phyloP scores from a whole-genome alignment of 805 yeast genomes.

The Candida peoriensis region DNA sequence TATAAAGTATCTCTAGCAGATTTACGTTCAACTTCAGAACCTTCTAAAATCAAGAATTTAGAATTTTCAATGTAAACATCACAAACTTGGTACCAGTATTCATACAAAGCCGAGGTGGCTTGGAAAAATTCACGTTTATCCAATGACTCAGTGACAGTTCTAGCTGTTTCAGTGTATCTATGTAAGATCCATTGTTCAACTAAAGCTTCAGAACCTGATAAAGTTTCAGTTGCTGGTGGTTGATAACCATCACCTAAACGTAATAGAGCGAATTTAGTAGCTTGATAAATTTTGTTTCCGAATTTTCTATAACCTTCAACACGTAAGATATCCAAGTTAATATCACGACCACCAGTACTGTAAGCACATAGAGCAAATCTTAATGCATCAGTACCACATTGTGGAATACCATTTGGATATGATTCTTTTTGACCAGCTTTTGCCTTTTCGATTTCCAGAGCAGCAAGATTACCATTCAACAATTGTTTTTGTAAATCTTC shows the following conservation, averaged over 20 bases:
- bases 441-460: slow-evolving; percentile 83
- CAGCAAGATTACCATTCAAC: slow-evolving; percentile 77
- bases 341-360: slow-evolving; percentile 98
- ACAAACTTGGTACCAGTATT: slow-evolving; percentile 94
- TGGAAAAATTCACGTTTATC: slow-evolving; percentile 87
- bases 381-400: slow-evolving; percentile 98
- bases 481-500: slow-evolving; percentile 76
- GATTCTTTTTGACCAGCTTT: slow-evolving; percentile 81
- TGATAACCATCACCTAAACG: slow-evolving; percentile 83
- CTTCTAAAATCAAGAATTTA: slow-evolving; percentile 87
- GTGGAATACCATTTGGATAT: slow-evolving; percentile 96
- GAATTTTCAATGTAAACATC: slow-evolving; percentile 98
- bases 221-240: slow-evolving; percentile 64
- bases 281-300: slow-evolving; percentile 99
- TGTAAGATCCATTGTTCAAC: slow-evolving; percentile 97
- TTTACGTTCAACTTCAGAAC: slow-evolving; percentile 74
- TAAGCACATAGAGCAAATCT: slow-evolving; percentile 98
- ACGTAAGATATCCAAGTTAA: slow-evolving; percentile 90
- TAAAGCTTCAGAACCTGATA: slow-evolving; percentile 77
- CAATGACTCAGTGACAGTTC: slow-evolving; percentile 55
- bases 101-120: slow-evolving; percentile 81
- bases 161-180: slow-evolving; percentile 68
- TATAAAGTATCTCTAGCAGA: slow-evolving; percentile 94
- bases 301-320: slow-evolving; percentile 99
- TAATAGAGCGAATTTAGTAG: slow-evolving; percentile 93